Evolutionary conservation across 2,329 filamentous ascomycete species (phyloP), one percentile per base, ranked within the genome.

Genomic region (Elsinoe ampelina): DNA sequence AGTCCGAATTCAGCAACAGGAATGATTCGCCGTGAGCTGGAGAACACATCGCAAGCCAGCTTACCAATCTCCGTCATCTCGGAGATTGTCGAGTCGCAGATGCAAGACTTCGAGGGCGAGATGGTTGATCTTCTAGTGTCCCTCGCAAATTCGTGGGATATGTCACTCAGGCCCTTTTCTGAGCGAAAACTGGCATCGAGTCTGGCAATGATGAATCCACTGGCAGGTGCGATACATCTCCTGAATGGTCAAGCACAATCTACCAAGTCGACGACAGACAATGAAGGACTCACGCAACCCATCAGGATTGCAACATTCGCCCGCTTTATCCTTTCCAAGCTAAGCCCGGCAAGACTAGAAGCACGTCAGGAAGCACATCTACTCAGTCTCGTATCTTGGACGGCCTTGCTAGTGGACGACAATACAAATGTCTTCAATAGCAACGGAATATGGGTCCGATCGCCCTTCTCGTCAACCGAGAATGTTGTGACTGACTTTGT

Each of bases 291-390:
- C 32, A 89, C 89, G 1, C 75, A 87, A 55, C 82, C 89, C 1
- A 80, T 88, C 12, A 80, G 92, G 57, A 87, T 95, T 73, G 82
- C 85, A 1, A 76, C 85, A 50, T 95, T 90, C 67, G 79, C 82
- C 0, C 75, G 77, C 5, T 78, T 77, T 50, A 67, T 93, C 0
- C 66, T 90, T 32, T 71, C 72, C 15, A 68, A 68, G 1, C n/a
- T 12, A 1, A 7, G 15, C 13, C 5, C 39, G 3, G 30, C 12
- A 2, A 26, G 38, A 10, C 17, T 47, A 19, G 54, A 48, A 3
- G n/a, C 54, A 34, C 17, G 32, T 6, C 17, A 42, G 26, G 54
- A 47, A 20, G 66, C 71, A 57, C 64, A 70, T n/a, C 58, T 81
- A 2, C 72, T 80, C 36, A 72, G 71, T 22, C 76, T 78, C 58